Evolutionary conservation across 2,329 filamentous ascomycete species (phyloP).

Genomic region (Ophiosphaerella herpotricha): DNA sequence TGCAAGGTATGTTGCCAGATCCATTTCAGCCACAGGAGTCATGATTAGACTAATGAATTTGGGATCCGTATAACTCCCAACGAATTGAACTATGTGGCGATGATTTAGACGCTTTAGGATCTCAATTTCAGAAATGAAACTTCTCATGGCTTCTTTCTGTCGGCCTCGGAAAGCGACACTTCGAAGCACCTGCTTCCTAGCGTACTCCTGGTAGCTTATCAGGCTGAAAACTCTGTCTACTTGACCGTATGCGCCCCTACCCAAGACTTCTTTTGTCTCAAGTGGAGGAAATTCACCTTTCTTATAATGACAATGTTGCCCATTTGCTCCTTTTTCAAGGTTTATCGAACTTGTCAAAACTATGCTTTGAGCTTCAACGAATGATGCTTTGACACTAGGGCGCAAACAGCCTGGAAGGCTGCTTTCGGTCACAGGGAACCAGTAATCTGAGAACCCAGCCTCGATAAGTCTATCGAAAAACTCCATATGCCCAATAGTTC

Average conservation of each 20-base stretch:
- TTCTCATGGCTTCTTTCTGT: constrained; percentile 15
- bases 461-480: constrained; percentile 28
- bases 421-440: constrained; percentile 26
- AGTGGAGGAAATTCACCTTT: constrained; percentile 23
- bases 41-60: constrained; percentile 37
- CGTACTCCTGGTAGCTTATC: constrained; percentile 30
- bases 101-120: constrained; percentile 36
- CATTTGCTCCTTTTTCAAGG: constrained; percentile 30
- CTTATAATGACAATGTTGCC: constrained; percentile 28
- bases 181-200: constrained; percentile 31
- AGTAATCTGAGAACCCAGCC: constrained; percentile 27
- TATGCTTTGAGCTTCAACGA: constrained; percentile 23
- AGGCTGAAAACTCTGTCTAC: constrained; percentile 30
- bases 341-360: constrained; percentile 33
- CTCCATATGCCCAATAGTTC: constrained; percentile 24
- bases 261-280: constrained; percentile 13
- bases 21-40: constrained; percentile 27
- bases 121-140: constrained; percentile 32
- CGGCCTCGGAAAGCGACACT: constrained; percentile 10
- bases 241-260: constrained; percentile 25
- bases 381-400: constrained; percentile 6
- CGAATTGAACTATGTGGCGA: constrained; percentile 32
- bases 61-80: constrained; percentile 35
- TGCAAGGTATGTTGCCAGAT: constrained; percentile 21
- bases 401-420: constrained; percentile 16